Percentiles rank a stretch among this genome's conserved stretches.
These are phyloP conservation scores for Coprinopsis cinerea DNA, from an alignment of 768 basidiomycete genomes.

Conservation along the genomic window DNA sequence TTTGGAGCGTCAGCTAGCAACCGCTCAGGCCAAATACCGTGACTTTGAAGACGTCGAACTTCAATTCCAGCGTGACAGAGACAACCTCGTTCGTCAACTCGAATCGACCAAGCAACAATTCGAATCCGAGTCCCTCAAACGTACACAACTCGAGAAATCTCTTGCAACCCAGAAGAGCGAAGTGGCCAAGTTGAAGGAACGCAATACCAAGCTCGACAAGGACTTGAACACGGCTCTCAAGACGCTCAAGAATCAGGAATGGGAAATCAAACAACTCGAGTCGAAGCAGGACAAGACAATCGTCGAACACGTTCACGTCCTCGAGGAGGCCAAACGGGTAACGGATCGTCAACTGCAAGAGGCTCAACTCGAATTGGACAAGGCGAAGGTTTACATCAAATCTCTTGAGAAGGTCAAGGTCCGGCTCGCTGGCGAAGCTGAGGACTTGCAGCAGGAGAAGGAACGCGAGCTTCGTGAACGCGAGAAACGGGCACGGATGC, in stretches of 20 bases:
- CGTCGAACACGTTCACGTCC: conserved; percentile 94
- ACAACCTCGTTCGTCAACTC: conserved; percentile 63
- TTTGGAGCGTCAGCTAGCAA: conserved; percentile 70
- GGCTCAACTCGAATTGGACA: conserved; percentile 71
- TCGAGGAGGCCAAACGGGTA: conserved; percentile 92
- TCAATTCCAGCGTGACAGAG: conserved; percentile 78
- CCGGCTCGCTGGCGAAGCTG: conserved; percentile 70
- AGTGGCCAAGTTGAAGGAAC: conserved; percentile 59
- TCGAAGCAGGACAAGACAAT: conserved; percentile 95
- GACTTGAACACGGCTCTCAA: conserved; percentile 77
- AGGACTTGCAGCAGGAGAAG: conserved; percentile 72
- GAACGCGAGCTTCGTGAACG: conserved; percentile 65
- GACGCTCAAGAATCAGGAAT: conserved; percentile 76
- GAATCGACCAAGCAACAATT: conserved; percentile 69
- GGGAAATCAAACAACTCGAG: conserved; percentile 81
- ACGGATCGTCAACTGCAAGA: conserved; percentile 88
- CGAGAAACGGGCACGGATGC: conserved; percentile 58
- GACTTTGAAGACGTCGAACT: conserved; percentile 87
- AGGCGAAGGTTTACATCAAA: conserved; percentile 68
- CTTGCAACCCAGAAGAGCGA: conserved; percentile 63
- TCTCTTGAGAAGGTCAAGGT: conserved; percentile 82
- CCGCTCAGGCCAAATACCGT: conserved; percentile 69
- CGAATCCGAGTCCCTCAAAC: conserved; percentile 65
- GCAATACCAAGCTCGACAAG: conserved; percentile 64
- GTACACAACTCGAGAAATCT: conserved; percentile 67